phyloP scores from a whole-genome alignment of 257 asterid species.

The Parsonsia alboflavescens region DNA sequence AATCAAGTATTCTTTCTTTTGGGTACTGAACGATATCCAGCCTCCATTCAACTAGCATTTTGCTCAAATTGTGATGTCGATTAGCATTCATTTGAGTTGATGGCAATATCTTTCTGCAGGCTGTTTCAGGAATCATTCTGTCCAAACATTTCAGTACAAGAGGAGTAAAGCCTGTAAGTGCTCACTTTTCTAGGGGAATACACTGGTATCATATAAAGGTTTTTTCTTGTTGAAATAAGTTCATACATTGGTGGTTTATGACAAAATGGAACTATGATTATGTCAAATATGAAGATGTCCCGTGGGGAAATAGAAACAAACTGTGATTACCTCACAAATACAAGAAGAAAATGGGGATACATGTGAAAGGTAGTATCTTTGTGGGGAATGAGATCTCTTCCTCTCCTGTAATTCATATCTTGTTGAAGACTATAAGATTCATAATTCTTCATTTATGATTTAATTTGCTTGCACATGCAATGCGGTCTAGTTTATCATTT shows the following conservation, averaged over 20 bases:
- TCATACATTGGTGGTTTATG: neutral
- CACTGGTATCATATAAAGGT: neutral
- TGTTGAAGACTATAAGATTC: neutral
- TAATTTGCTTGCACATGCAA: neutral
- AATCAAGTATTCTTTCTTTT: neutral
- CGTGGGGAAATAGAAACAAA: neutral
- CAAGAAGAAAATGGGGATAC: neutral
- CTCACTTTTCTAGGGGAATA: neutral
- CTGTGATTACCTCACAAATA: neutral
- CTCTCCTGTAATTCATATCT: neutral
- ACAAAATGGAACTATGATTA: neutral
- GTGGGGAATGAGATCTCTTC: neutral
- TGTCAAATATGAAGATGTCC: neutral
- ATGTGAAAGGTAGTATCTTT: neutral
- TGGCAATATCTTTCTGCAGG: slow-evolving; percentile 38
- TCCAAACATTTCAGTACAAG: slow-evolving; percentile 49
- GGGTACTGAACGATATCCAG: neutral
- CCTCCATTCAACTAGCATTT: neutral
- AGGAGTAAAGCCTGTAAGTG: slow-evolving; percentile 64
- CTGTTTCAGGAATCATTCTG: slow-evolving; percentile 65
- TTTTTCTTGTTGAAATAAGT: neutral
- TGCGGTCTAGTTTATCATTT: neutral
- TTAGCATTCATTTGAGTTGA: slow-evolving; percentile 6
- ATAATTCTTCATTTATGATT: neutral
- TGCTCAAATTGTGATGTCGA: neutral